Evolutionary conservation across 805 yeast species (phyloP), one percentile per base, ranked within the genome.

Genomic region (Lipomyces kockii): DNA sequence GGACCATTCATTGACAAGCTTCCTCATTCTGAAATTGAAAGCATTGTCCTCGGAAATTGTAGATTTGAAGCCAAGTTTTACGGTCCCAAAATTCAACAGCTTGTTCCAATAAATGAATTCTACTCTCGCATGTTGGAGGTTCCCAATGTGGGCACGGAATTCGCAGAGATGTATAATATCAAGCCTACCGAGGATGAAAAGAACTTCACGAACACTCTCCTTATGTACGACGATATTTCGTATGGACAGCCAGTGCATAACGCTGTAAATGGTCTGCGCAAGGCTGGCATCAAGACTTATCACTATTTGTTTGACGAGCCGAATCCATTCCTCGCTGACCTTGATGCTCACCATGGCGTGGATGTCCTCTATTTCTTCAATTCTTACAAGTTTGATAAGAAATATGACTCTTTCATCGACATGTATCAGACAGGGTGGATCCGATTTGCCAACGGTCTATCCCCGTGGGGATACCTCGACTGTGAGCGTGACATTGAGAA

Each of bases 301-400:
- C 67, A 77, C 20, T 76, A 74, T 63, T 66, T 73, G 14, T 76
- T 78, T 60, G 80, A 78, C 60, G 75, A 74, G 22, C 64, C 69
- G 8, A 78, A 78, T 57, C 79, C 80, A 3, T 67, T 71, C 32
- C 66, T 63, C 20, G 71, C 75, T 0, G 34, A 64, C 2, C 60
- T 72, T 20, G 78, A 77, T 27, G 76, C 76, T 43, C 74, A 76
- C 61, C 80, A 78, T 58, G 77, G 77, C 72, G 80, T 78, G 7
- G 80, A 78, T 62, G 75, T 78, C 8, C 67, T 77, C 29, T 78
- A 74, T 65, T 61, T 75, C 58, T 69, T 77, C 49, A 71, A 72
- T 58, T 74, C 76, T 20, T 78, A 75, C 67, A 64, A 63, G 46
- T 62, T 74, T 11, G 68, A 67, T 17, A 60, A 56, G 8, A 62